phyloP scores from a whole-genome alignment of 2,329 filamentous ascomycete genomes.

The Pestalotiopsis sp. region DNA sequence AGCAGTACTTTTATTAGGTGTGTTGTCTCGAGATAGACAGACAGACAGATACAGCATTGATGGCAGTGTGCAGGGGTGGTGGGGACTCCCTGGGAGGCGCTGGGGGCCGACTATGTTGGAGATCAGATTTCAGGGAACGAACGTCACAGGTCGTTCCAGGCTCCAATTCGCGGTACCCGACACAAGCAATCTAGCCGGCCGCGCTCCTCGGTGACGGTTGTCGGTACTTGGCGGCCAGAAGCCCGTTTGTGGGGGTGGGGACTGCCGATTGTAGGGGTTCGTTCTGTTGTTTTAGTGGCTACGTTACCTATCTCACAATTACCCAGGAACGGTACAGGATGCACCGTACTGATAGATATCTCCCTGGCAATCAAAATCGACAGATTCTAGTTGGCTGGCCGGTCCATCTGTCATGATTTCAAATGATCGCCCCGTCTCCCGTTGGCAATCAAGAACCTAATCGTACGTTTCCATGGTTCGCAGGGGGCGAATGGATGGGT shows the following conservation, averaged over 20 bases:
- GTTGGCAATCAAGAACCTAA: background rate
- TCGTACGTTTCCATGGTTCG: background rate
- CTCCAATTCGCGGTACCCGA: background rate
- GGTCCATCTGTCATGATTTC: background rate
- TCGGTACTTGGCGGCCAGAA: conserved; percentile 8
- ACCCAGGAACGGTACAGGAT: background rate
- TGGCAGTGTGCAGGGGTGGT: background rate
- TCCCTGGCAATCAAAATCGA: background rate
- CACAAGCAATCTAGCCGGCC: conserved; percentile 1
- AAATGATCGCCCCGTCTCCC: background rate
- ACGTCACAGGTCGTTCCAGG: background rate
- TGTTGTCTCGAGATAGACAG: background rate
- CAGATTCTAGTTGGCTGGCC: background rate
- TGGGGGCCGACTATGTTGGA: background rate
- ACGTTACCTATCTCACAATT: background rate
- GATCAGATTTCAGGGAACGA: background rate
- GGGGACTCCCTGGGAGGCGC: no score
- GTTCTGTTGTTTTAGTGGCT: background rate
- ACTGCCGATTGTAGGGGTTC: background rate
- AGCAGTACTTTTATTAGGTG: no score
- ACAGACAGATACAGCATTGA: background rate
- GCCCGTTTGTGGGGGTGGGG: conserved; percentile 11
- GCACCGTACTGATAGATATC: background rate
- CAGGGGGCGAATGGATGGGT: background rate
- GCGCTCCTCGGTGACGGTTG: background rate